These are phyloP conservation scores for Alternaria incomplexa DNA, from an alignment of 2,329 filamentous ascomycete genomes.

Conservation along the genomic window DNA sequence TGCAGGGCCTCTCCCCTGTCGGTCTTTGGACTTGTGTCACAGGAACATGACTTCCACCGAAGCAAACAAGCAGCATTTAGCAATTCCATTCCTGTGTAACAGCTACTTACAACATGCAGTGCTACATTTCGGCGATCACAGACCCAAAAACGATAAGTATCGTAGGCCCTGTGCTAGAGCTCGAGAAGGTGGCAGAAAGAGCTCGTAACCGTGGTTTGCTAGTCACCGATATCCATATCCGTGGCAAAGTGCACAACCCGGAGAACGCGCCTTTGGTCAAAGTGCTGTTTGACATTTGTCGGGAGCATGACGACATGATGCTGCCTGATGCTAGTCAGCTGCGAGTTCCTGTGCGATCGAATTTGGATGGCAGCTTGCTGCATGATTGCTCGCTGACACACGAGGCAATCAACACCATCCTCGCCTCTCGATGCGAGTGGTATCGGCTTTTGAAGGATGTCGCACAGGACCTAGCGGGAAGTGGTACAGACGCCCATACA, in stretches of 20 bases:
- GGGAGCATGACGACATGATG: conserved; percentile 9
- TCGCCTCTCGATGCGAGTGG: conserved; percentile 29
- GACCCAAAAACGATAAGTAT: conserved; percentile 32
- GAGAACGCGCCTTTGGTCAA: conserved; percentile 24
- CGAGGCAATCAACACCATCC: conserved; percentile 22
- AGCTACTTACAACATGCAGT: conserved; percentile 9
- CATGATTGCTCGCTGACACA: conserved; percentile 6
- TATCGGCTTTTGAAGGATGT: conserved; percentile 21
- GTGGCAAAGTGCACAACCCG: conserved; percentile 31
- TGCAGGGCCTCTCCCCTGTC: background rate
- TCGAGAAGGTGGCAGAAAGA: conserved; percentile 13
- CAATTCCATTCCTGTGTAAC: background rate
- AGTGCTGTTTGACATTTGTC: conserved; percentile 14
- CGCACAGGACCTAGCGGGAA: conserved; percentile 17
- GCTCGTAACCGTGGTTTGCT: conserved; percentile 16
- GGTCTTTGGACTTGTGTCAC: background rate
- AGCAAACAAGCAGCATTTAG: background rate
- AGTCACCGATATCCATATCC: conserved; percentile 22
- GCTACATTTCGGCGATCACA: conserved; percentile 29
- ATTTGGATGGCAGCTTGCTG: conserved; percentile 11
- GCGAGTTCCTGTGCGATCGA: conserved; percentile 20
- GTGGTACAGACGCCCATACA: conserved; percentile 11
- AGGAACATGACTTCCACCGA: background rate
- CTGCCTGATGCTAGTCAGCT: conserved; percentile 17
- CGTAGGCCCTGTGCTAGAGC: conserved; percentile 17